Evolutionary conservation across 768 basidiomycete species (phyloP), one percentile per base, ranked within the genome.

Genomic region (Pseudohyphozyma bogoriensis): DNA sequence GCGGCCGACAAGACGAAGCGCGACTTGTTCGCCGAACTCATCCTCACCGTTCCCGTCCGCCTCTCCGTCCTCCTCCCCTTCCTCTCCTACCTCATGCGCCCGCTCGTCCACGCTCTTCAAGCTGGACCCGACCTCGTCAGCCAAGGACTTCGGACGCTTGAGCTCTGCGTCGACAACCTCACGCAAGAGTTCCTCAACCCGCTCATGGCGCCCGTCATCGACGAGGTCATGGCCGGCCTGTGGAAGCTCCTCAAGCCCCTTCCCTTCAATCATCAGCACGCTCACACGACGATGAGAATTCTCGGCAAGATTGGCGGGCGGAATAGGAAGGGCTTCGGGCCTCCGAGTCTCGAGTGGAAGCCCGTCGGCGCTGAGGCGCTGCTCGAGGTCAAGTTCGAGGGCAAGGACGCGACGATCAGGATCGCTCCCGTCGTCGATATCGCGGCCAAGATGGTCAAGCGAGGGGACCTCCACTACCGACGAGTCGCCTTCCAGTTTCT

Each of bases 91-190:
- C 79, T 99, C 58, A 96, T 97, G 92, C 87, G 89, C 66, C 95
- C 95, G 1, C 79, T 99, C 32, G 90, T 92, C 3, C 78, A 92
- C 52, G 91, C 95, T 11, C 77, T 99, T 54, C 82, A 85, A 53
- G 91, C 91, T 39, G 83, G 81, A 40, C 81, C 85, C 9, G 95
- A 99, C 56, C 82, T 95, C 49, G 86, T 96, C 56, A 85, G 89
- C 28, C 95, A 99, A 76, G 95, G 95, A 47, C 77, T 99, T 29
- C 82, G 95, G 9, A 99, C 95, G 0, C 81, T 99, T 60, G 95
- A 99, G 73, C 79, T 99, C n/a, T 97, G 93, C 75, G 93, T 97
- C 70, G 95, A 99, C 77, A 99, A 97, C 72, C 80, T 99, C 31
- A 95, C 90, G 0, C 89, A 90, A 3, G 95, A 97, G 74, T 97